Evolutionary conservation across 1,284 basidiomycete genomes (phyloP).

Genomic region (Butyriboletus regius): DNA sequence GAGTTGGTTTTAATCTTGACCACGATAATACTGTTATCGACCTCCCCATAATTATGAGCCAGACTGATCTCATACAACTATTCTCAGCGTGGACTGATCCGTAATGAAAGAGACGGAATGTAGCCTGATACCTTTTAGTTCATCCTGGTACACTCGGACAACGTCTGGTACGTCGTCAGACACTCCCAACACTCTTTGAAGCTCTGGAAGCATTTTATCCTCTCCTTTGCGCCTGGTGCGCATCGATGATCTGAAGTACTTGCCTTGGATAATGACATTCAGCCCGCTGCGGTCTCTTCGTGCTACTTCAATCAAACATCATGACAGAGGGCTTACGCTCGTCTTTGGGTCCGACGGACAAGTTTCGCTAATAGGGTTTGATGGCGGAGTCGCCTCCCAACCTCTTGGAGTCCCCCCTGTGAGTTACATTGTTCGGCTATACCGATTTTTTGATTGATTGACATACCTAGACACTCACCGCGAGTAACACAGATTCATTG

Average conservation of each 20-base stretch:
- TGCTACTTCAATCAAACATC: slow-evolving; percentile 9
- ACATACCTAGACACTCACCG: slow-evolving; percentile 8
- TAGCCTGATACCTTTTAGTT: neutral
- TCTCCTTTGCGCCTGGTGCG: slow-evolving; percentile 25
- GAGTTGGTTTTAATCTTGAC: slow-evolving; percentile 5
- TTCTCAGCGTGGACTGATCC: slow-evolving; percentile 11
- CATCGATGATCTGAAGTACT: slow-evolving; percentile 17
- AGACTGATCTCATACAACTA: slow-evolving; percentile 4
- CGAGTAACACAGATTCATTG: neutral
- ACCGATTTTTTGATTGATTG: neutral
- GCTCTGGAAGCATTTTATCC: slow-evolving; percentile 14
- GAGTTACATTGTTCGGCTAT: neutral
- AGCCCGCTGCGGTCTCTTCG: slow-evolving; percentile 9
- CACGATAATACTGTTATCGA: neutral
- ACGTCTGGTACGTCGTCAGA: slow-evolving; percentile 1
- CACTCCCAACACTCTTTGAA: slow-evolving; percentile 5
- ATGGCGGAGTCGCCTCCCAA: slow-evolving; percentile 4
- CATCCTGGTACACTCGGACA: neutral
- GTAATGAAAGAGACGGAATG: neutral
- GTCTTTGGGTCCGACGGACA: slow-evolving; percentile 27
- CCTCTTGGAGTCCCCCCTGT: slow-evolving; percentile 6
- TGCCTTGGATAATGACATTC: slow-evolving; percentile 18
- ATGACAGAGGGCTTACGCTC: slow-evolving; percentile 20
- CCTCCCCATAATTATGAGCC: neutral
- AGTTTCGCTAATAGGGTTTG: slow-evolving; percentile 22